Conservation (phyloP, 1,284 basidiomycete genomes). For the Thecaphora thlaspeos region DNA sequence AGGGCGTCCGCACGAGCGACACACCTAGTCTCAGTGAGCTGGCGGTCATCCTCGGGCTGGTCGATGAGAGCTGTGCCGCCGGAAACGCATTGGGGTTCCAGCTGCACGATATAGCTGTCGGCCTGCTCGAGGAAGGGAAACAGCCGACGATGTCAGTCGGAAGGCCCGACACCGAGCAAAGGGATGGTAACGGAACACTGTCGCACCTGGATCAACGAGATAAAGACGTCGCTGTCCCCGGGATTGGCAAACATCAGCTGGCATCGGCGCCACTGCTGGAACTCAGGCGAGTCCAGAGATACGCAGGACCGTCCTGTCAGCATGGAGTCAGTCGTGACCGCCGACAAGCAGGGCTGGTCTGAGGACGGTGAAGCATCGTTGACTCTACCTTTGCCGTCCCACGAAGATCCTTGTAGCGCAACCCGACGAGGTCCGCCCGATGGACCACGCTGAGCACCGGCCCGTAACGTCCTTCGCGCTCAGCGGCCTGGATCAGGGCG, state of each 20-base stretch:
- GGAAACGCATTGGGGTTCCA: background rate
- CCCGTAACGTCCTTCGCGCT: background rate
- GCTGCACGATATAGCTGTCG: background rate
- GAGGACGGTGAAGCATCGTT: too few relatives aligned
- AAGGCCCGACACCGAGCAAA: background rate
- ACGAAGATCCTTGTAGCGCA: background rate
- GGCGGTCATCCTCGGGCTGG: background rate
- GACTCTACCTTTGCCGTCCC: background rate
- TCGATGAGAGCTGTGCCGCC: background rate
- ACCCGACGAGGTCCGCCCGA: background rate
- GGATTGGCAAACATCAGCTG: conserved; percentile 18
- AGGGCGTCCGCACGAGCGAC: too few relatives aligned
- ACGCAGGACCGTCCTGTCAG: background rate
- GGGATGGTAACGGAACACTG: background rate
- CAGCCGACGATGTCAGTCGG: too few relatives aligned
- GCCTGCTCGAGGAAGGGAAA: conserved; percentile 1
- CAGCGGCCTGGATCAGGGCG: background rate
- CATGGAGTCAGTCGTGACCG: too few relatives aligned
- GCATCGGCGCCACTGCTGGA: conserved; percentile 8
- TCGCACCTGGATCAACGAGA: conserved; percentile 18
- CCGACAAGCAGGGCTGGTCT: too few relatives aligned
- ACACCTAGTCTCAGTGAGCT: too few relatives aligned
- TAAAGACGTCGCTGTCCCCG: conserved; percentile 12
- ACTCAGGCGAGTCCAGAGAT: background rate
- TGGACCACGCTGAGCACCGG: background rate